phyloP scores from a whole-genome alignment of 805 yeast species.

The Yarrowia porcina region DNA sequence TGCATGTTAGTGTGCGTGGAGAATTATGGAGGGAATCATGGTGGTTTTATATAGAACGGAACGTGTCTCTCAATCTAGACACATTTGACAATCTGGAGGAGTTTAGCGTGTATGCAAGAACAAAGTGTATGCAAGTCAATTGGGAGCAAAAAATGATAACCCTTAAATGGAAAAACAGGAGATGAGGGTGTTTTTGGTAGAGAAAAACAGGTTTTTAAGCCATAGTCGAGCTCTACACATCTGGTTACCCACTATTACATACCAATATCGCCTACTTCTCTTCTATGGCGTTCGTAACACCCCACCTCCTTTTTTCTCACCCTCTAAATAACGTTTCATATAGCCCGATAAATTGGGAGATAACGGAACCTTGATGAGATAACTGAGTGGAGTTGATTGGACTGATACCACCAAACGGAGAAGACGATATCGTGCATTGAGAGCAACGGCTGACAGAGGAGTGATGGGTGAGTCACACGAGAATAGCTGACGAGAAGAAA shows the following conservation, averaged over 20 bases:
- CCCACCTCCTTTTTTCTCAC: no score
- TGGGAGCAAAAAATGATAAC: slow-evolving; percentile 24
- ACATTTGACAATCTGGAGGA: not conserved
- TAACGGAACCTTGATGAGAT: not conserved
- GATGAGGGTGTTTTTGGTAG: no score
- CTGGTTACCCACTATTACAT: not conserved
- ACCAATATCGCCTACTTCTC: not conserved
- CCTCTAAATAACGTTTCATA: not conserved
- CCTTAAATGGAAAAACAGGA: no score
- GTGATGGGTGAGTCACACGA: no score
- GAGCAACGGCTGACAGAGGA: not conserved
- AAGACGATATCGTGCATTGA: no score
- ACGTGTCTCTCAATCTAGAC: not conserved
- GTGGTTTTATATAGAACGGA: not conserved
- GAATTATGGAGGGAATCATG: not conserved
- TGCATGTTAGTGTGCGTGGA: not conserved
- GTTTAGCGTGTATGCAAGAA: not conserved
- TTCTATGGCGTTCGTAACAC: no score
- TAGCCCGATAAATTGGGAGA: not conserved
- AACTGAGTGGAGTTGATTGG: not conserved
- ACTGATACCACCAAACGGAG: not conserved
- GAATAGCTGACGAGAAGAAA: no score
- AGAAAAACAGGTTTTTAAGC: no score
- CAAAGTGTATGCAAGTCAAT: not conserved
- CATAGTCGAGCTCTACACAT: no score